Evolutionary conservation across 2,329 filamentous ascomycete species (phyloP), one percentile per base, ranked within the genome.

Genomic region (Ilyonectria mors-panacis): DNA sequence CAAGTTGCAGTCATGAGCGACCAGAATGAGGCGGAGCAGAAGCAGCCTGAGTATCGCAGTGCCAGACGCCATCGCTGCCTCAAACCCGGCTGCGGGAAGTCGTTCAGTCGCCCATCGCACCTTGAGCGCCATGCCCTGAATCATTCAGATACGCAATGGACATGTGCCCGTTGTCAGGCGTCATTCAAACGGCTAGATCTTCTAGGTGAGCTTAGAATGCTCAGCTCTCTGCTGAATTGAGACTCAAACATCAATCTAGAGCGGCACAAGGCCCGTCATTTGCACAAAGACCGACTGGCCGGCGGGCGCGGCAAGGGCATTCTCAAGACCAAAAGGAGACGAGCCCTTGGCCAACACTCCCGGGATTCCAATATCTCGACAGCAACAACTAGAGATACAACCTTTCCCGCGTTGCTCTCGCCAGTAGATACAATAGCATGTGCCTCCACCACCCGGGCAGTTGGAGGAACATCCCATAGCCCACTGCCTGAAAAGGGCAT

Each of bases 131-230:
- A 59, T 48, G 56, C 56, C 3, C 37, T 59, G 28, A 59, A 59
- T 26, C 56, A 59, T 48, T 59, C 56, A 3, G 56, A 59, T 26
- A 59, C 56, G 19, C 45, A 48, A 39, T 59, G 56, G 56, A 48
- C 44, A 7, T 59, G 56, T 23, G 42, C 42, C 2, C 44, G 56
- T n/a, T 59, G 56, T 10, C 28, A 44, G 10, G 56, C 56, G 10
- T 59, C 44, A 3, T 59, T 59, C 13, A 59, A 59, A 17, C 56
- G 56, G 6, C 56, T 59, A 7, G 39, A 42, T 42, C 39, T 42
- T n/a, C 17, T 42, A 42, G 39, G 39, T 42, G 17, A 17, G 39
- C 39, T 6, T 12, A 26, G 8, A 33, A 12, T 33, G 30, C 30
- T 33, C 30, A 7, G 10, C 12, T 33, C 8, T 33, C 30, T 1